Evolutionary conservation across 495 filamentous ascomycete genomes (phyloP), one percentile per base, ranked within the genome.

Genomic region (Aspergillus homomorphus): DNA sequence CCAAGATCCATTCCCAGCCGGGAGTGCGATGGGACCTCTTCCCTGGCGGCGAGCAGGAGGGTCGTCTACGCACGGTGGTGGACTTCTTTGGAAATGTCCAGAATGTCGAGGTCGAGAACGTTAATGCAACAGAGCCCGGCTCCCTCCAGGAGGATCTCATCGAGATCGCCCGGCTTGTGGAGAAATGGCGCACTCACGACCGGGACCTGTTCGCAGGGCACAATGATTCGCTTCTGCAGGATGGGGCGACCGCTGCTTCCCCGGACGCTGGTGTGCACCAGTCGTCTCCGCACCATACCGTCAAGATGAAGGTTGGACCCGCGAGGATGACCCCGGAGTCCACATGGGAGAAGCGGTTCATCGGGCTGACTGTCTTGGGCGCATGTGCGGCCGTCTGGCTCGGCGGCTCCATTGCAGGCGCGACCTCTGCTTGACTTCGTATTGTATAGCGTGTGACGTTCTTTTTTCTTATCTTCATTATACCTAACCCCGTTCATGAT

Each of bases 51-150:
- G 87, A 88, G 51, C 77, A 84, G 42, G 88, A 80, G 21, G 89
- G 90, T 3, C 82, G 92, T 23, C 81, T 88, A 53, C 84, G 92
- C 48, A 78, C 85, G 22, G 82, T 98, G 48, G 95, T 95, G 62
- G 94, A 98, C 71, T 98, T 98, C 75, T 98, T 98, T 66, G 94
- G 94, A 1, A 98, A 98, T 71, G 92, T 97, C 6, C 94, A 98
- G 69, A 94, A 91, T 60, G 92, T 98, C 15, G 92, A 98, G 74
- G 84, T 97, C 3, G 92, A 95, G 51, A 79, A 73, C 21, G 72
- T 72, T n/a, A 70, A 73, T 60, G 69, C 73, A 1, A 80, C 77
- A 15, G 78, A 80, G 22, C 87, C 77, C 4, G 75, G 82, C 3
- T 76, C 74, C 16, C 79, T 90, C 69, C 84, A 87, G 62, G 87